Evolutionary conservation across 2,329 filamentous ascomycete genomes (phyloP).

Genomic region (Magnaporthiopsis incrustans): DNA sequence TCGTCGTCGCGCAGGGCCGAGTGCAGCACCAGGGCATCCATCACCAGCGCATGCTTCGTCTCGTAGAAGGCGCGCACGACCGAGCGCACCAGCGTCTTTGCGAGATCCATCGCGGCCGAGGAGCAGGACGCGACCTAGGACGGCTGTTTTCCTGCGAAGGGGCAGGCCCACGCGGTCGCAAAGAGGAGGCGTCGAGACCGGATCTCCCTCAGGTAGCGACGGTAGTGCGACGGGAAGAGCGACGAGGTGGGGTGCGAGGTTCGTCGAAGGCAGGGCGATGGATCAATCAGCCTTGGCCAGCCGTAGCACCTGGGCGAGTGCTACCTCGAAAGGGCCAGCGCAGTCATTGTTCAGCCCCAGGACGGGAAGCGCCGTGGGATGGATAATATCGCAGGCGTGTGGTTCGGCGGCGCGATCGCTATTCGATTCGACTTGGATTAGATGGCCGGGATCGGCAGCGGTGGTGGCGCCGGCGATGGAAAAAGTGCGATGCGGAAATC

Average conservation of each 20-base stretch:
- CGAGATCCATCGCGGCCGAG: slow-evolving; percentile 37
- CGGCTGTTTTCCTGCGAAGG: not conserved
- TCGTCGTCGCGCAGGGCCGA: slow-evolving; percentile 78
- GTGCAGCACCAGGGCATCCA: slow-evolving; percentile 82
- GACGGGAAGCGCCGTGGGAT: not conserved
- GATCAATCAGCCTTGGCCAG: not conserved
- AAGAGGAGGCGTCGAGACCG: no score
- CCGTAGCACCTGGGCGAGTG: slow-evolving; percentile 6
- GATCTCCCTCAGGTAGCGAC: not conserved
- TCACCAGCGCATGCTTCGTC: slow-evolving; percentile 73
- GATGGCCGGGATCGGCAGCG: not conserved
- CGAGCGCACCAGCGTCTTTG: slow-evolving; percentile 75
- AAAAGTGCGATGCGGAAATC: not conserved
- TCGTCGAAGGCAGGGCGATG: not conserved
- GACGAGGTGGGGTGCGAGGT: not conserved
- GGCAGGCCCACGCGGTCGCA: not conserved
- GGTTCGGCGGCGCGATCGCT: not conserved
- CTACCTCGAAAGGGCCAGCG: slow-evolving; percentile 5
- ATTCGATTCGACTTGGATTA: not conserved
- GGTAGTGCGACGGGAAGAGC: not conserved
- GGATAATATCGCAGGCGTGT: not conserved
- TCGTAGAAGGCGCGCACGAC: slow-evolving; percentile 82
- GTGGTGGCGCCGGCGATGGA: not conserved
- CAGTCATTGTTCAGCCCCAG: slow-evolving; percentile 6
- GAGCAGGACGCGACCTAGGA: not conserved